These are phyloP conservation scores for Hyaloperonospora arabidopsidis DNA, from an alignment of 352 stramenopile genomes.

Conservation along the genomic window DNA sequence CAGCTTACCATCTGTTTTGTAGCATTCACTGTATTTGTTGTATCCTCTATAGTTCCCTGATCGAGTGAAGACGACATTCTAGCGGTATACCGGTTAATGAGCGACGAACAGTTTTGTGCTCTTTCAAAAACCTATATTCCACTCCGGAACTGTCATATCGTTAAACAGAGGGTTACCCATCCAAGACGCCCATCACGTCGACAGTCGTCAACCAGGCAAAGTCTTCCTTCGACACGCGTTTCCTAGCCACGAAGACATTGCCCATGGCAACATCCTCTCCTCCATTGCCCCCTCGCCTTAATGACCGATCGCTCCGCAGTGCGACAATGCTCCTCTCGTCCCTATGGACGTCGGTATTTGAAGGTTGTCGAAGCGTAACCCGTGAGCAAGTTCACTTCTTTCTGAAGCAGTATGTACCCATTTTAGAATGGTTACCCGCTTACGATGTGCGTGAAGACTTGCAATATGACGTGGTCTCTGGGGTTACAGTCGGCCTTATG, in stretches of 20 bases:
- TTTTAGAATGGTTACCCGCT: constrained; percentile 60
- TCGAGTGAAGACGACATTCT: no score
- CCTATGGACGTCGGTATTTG: constrained; percentile 12
- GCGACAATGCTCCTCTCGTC: constrained; percentile 8
- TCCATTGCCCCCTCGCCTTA: constrained; percentile 9
- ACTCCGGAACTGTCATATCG: no score
- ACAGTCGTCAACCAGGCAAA: no score
- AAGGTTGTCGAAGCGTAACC: constrained; percentile 13
- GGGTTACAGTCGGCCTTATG: constrained; percentile 84
- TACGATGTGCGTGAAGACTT: constrained; percentile 58
- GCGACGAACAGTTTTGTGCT: no score
- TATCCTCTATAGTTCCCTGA: no score
- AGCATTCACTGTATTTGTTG: no score
- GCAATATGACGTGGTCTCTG: constrained; percentile 58
- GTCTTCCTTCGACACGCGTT: no score
- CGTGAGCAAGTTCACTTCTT: constrained; percentile 33
- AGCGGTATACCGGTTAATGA: no score
- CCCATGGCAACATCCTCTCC: constrained; percentile 22
- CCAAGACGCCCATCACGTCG: no score
- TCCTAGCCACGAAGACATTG: neutral
- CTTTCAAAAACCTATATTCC: no score
- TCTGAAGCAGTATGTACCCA: constrained; percentile 51
- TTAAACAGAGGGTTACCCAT: no score
- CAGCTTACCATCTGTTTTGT: no score
- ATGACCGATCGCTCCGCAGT: constrained; percentile 13